These are phyloP conservation scores for Acanthochlamys bracteata DNA, from an alignment of 106 monocot species.

Conservation along the genomic window DNA sequence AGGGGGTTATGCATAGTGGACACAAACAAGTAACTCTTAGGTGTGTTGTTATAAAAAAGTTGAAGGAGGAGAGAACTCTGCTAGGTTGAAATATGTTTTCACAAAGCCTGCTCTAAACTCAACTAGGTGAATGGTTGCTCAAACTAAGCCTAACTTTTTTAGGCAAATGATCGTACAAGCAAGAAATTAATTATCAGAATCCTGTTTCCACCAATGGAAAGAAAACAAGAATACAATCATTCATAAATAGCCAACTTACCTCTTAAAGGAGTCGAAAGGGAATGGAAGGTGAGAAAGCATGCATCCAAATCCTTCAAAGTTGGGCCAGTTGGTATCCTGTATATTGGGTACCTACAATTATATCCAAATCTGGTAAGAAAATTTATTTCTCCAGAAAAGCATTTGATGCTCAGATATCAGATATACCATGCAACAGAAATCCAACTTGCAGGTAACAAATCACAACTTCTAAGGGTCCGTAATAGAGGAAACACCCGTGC, in stretches of 20 bases:
- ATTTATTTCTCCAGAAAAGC: background rate
- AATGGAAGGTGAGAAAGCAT: conserved; percentile 84
- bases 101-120: too few species aligned
- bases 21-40: too few species aligned
- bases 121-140: too few species aligned
- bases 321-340: conserved; percentile 80
- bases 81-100: too few species aligned
- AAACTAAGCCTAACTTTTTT: too few species aligned
- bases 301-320: conserved; percentile 80
- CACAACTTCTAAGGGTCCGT: conserved; percentile 55
- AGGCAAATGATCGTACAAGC: too few species aligned
- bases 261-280: conserved; percentile 40
- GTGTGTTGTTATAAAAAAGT: too few species aligned
- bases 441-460: conserved; percentile 64
- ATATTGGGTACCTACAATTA: conserved; percentile 77
- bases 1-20: too few species aligned
- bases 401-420: background rate
- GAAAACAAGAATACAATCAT: too few species aligned
- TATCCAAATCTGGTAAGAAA: background rate
- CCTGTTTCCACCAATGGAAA: too few species aligned
- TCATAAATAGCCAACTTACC: conserved; percentile 13
- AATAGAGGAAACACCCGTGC: conserved; percentile 38
- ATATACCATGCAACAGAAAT: conserved; percentile 78
- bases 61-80: too few species aligned
- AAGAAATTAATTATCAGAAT: too few species aligned